Percentiles rank a stretch among this genome's conserved stretches.
These are phyloP conservation scores for Exophiala sideris DNA, from an alignment of 2,329 filamentous ascomycete species.

Conservation along the genomic window DNA sequence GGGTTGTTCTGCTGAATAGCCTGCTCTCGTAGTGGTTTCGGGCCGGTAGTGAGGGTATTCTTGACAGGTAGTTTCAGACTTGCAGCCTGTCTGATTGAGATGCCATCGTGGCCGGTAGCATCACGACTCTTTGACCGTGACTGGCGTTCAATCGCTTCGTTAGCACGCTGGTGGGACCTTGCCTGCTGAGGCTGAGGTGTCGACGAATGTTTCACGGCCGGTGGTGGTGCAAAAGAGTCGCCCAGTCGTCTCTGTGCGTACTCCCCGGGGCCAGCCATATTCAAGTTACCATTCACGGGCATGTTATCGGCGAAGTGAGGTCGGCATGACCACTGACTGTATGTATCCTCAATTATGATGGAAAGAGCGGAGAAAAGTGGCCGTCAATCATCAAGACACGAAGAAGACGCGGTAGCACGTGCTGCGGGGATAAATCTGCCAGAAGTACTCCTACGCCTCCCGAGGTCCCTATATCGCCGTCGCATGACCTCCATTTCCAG, in stretches of 20 bases:
- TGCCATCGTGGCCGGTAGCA: background rate
- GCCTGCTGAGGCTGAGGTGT: constrained; percentile 21
- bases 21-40: constrained; percentile 1
- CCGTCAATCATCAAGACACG: background rate
- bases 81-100: constrained; percentile 2
- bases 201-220: constrained; percentile 7
- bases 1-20: background rate
- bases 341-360: background rate
- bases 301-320: constrained; percentile 1
- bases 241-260: too few relatives aligned
- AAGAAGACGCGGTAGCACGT: constrained; percentile 15
- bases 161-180: constrained; percentile 10
- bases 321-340: background rate
- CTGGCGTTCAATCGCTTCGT: background rate
- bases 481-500: too few relatives aligned
- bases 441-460: background rate
- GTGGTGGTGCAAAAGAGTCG: background rate
- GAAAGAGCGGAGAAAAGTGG: background rate
- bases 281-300: constrained; percentile 12
- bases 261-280: background rate
- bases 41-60: constrained; percentile 9
- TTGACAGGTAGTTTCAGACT: constrained; percentile 17
- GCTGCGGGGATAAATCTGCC: background rate
- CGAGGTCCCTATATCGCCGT: too few relatives aligned
- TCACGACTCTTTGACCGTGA: constrained; percentile 1